Conservation (phyloP, 2,329 filamentous ascomycete species). For the Albifimbria verrucaria region DNA sequence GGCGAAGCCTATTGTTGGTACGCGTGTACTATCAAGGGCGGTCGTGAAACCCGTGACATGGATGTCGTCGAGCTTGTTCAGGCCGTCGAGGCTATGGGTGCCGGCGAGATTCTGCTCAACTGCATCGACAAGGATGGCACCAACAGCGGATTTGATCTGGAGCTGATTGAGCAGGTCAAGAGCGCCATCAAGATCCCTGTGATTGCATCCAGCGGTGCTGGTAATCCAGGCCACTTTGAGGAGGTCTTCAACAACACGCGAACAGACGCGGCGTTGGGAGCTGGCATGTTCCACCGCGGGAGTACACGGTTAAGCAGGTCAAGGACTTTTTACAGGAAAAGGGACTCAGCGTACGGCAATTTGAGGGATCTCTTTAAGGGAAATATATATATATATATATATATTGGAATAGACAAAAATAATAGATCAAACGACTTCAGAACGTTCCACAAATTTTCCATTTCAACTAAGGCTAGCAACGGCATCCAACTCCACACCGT, state of each 20-base stretch:
- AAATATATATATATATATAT: no score
- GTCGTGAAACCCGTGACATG: slow-evolving; percentile 88
- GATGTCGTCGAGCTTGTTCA: slow-evolving; percentile 85
- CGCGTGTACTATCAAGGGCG: slow-evolving; percentile 94
- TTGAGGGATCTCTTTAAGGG: slow-evolving; percentile 55
- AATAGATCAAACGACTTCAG: slow-evolving; percentile 3
- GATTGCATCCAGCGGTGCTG: slow-evolving; percentile 90
- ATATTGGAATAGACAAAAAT: slow-evolving; percentile 5
- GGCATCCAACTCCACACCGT: no score
- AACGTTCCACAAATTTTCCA: no score
- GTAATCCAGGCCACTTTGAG: slow-evolving; percentile 80
- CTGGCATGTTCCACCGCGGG: slow-evolving; percentile 97
- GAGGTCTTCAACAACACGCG: slow-evolving; percentile 84
- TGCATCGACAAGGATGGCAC: slow-evolving; percentile 97
- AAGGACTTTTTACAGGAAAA: slow-evolving; percentile 74
- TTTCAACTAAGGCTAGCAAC: no score
- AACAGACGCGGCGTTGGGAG: slow-evolving; percentile 90
- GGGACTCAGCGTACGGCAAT: slow-evolving; percentile 75
- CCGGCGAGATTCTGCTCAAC: slow-evolving; percentile 91
- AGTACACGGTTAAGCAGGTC: slow-evolving; percentile 92
- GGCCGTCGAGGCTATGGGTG: slow-evolving; percentile 93
- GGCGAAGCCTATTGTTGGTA: slow-evolving; percentile 92
- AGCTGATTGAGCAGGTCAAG: slow-evolving; percentile 88
- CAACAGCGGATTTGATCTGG: slow-evolving; percentile 90
- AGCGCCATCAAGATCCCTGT: slow-evolving; percentile 84